These are phyloP conservation scores for Globisporangium rhizosaccharum DNA, from an alignment of 352 stramenopile species.

Conservation along the genomic window DNA sequence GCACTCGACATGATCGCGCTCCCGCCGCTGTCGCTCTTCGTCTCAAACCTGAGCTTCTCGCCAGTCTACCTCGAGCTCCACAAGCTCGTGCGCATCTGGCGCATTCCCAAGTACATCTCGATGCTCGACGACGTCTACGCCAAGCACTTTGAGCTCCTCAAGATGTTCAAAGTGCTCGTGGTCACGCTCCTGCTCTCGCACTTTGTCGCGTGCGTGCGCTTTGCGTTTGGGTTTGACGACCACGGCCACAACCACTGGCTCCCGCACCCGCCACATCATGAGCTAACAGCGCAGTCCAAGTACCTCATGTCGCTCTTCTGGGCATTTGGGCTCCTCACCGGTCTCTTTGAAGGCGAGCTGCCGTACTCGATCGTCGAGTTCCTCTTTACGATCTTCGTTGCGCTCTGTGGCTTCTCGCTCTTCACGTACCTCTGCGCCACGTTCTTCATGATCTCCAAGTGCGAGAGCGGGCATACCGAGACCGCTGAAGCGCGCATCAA, in stretches of 20 bases:
- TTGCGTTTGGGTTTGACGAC: constrained; percentile 39
- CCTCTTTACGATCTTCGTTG: constrained; percentile 54
- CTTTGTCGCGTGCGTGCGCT: constrained; percentile 46
- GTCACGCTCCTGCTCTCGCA: constrained; percentile 46
- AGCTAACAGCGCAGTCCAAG: constrained; percentile 10
- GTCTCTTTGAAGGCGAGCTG: constrained; percentile 52
- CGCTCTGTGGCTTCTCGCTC: constrained; percentile 51
- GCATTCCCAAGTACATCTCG: constrained; percentile 40
- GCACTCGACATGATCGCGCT: constrained; percentile 47
- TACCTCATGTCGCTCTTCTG: constrained; percentile 66
- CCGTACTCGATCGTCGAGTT: constrained; percentile 43
- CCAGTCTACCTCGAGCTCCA: constrained; percentile 40
- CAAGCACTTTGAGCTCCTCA: constrained; percentile 48
- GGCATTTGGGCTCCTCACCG: constrained; percentile 57
- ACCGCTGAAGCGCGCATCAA: constrained; percentile 53
- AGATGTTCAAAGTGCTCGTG: constrained; percentile 48
- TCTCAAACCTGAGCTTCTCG: constrained; percentile 3
- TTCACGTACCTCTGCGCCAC: constrained; percentile 68
- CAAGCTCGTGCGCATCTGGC: constrained; percentile 48
- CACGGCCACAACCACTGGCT: constrained; percentile 44
- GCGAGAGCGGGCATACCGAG: constrained; percentile 46
- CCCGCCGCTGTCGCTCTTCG: constrained; percentile 39
- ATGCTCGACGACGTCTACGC: constrained; percentile 65
- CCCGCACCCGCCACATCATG: constrained; percentile 14
- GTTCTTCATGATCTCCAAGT: constrained; percentile 74